These are phyloP conservation scores for Hypseocharis bilobata DNA, from an alignment of 441 rosid genomes.

Conservation along the genomic window DNA sequence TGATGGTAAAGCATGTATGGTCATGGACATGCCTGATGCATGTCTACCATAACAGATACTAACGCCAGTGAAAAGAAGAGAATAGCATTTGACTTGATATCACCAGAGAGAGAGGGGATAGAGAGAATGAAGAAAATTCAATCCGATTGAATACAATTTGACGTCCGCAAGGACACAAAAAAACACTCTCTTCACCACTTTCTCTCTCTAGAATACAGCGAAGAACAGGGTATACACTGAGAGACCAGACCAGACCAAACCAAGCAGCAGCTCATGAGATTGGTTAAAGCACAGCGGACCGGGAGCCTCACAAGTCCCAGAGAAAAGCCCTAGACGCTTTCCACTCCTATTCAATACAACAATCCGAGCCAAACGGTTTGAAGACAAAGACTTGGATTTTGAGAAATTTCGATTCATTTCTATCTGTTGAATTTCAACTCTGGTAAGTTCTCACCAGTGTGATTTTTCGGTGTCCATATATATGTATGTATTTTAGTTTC, in stretches of 20 bases:
- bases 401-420: conserved; percentile 13
- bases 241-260: neutral
- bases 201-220: conserved; percentile 58
- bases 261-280: neutral
- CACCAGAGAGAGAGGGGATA: conserved; percentile 23
- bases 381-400: neutral
- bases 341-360: neutral
- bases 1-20: neutral
- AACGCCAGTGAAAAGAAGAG: neutral
- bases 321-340: neutral
- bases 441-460: conserved; percentile 26
- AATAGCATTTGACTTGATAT: conserved; percentile 46
- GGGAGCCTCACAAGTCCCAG: too few species aligned
- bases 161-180: conserved; percentile 83
- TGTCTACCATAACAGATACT: neutral
- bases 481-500: too few species aligned
- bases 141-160: conserved; percentile 69
- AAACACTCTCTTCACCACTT: conserved; percentile 10
- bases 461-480: conserved; percentile 17
- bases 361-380: neutral
- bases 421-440: conserved; percentile 29
- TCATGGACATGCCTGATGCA: neutral
- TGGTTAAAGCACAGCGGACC: neutral
- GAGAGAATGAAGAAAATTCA: conserved; percentile 36
- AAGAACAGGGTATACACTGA: conserved; percentile 35